phyloP scores from a whole-genome alignment of 768 basidiomycete species.

The Termitomyces heimii region DNA sequence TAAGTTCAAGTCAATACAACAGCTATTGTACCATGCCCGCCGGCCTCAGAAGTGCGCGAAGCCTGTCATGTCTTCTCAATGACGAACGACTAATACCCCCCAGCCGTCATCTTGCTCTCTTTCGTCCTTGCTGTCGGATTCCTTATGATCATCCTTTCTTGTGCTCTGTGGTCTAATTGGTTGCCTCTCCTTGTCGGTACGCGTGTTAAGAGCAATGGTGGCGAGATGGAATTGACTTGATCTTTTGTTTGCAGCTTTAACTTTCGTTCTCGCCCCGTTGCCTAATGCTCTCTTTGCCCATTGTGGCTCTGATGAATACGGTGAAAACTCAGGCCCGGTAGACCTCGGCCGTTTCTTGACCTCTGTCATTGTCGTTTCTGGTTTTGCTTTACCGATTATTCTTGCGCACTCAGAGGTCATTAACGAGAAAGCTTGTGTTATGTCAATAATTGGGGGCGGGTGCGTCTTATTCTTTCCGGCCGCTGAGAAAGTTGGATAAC shows the following conservation, averaged over 20 bases:
- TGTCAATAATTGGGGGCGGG: constrained; percentile 95
- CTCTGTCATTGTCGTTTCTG: constrained; percentile 83
- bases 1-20: neutral
- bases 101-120: constrained; percentile 93
- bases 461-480: constrained; percentile 29
- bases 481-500: neutral
- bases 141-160: constrained; percentile 93
- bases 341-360: constrained; percentile 97
- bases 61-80: neutral
- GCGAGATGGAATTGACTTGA: neutral
- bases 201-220: constrained; percentile 20
- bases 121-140: constrained; percentile 99
- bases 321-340: constrained; percentile 61
- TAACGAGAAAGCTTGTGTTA: constrained; percentile 74
- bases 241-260: constrained; percentile 53
- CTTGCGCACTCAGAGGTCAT: constrained; percentile 91
- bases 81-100: neutral
- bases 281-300: constrained; percentile 94
- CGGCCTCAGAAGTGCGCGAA: constrained; percentile 62
- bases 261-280: constrained; percentile 91
- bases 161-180: constrained; percentile 96
- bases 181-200: constrained; percentile 91
- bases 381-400: constrained; percentile 88
- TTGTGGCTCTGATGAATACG: constrained; percentile 87
- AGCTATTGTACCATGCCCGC: constrained; percentile 44